These are phyloP conservation scores for Penicillium antarcticum DNA, from an alignment of 495 filamentous ascomycete species.

Conservation along the genomic window DNA sequence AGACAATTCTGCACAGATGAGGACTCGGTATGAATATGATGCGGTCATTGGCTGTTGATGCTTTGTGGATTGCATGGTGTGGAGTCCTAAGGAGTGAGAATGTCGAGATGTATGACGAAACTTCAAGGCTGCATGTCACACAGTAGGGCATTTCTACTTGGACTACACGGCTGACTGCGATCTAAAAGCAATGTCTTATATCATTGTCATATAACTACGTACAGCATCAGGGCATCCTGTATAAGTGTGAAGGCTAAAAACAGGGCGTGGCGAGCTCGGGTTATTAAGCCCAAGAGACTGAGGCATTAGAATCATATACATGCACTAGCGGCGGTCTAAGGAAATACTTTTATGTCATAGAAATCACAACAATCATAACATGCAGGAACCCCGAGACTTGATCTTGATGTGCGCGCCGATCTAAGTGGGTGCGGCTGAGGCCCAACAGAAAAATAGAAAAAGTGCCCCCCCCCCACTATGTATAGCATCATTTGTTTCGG, in stretches of 20 bases:
- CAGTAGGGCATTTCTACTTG: background rate
- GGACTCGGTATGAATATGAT: background rate
- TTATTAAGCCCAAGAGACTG: background rate
- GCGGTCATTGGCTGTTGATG: background rate
- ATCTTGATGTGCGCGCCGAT: background rate
- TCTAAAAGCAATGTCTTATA: background rate
- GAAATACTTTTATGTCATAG: background rate
- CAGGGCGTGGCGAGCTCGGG: background rate
- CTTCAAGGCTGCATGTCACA: background rate
- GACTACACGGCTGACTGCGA: background rate
- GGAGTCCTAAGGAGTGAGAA: background rate
- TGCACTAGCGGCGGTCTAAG: background rate
- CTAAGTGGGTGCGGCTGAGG: background rate
- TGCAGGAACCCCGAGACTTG: background rate
- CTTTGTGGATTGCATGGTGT: background rate
- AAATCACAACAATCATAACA: background rate
- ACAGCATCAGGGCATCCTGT: no score
- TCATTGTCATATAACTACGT: background rate
- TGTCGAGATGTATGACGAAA: background rate
- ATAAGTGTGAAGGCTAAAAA: no score
- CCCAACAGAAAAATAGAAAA: background rate
- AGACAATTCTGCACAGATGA: background rate
- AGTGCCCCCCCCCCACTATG: background rate
- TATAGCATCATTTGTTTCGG: background rate
- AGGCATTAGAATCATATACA: background rate